Conservation (phyloP, 2,329 filamentous ascomycete species). For the Tolypocladium guangdongense region DNA sequence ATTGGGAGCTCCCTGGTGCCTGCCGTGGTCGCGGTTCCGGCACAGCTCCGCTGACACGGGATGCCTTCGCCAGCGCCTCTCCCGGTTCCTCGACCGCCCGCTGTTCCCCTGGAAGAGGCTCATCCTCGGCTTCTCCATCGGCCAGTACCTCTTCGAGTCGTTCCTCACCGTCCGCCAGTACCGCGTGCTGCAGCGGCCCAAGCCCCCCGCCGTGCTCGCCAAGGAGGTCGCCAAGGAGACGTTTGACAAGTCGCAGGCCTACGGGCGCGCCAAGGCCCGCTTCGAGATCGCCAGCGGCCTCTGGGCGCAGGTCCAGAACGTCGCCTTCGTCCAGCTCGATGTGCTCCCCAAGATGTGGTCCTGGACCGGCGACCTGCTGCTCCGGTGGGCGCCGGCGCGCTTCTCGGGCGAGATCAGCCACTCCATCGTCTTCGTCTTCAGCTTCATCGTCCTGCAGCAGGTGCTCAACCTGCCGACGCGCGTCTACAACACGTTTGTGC, state of each 20-base stretch:
- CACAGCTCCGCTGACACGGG: background rate
- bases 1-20: conserved; percentile 8
- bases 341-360: conserved; percentile 86
- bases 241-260: conserved; percentile 92
- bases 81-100: conserved; percentile 78
- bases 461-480: conserved; percentile 67
- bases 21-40: background rate
- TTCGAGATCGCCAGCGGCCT: conserved; percentile 74
- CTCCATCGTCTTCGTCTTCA: conserved; percentile 83
- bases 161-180: conserved; percentile 88
- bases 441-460: conserved; percentile 75
- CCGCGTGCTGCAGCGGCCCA: conserved; percentile 66
- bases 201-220: conserved; percentile 74
- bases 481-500: conserved; percentile 88
- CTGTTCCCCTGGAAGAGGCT: conserved; percentile 96
- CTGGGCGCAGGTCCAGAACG: conserved; percentile 78
- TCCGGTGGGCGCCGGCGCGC: conserved; percentile 61
- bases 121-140: conserved; percentile 87
- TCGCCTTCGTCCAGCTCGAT: conserved; percentile 83
- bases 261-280: conserved; percentile 90
- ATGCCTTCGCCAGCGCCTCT: conserved; percentile 50
- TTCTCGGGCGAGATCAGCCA: conserved; percentile 91
- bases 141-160: conserved; percentile 82
- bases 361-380: conserved; percentile 63
- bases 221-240: conserved; percentile 82